Conservation (phyloP, 2,329 filamentous ascomycete species). For the Cladosporium sp. region DNA sequence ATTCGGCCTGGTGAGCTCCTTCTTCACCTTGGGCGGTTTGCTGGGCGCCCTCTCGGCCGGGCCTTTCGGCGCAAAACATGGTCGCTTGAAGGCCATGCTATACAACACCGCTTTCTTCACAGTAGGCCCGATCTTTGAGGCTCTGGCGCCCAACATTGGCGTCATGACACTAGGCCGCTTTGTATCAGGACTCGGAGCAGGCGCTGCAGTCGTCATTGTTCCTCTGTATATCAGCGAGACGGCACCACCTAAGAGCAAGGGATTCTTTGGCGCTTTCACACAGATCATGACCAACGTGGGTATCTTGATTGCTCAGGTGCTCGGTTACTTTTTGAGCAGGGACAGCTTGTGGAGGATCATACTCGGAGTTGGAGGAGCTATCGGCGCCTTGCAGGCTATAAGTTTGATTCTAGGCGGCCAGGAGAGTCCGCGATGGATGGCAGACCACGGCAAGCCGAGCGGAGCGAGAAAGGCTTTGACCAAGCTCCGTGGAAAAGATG, state of each 20-base stretch:
- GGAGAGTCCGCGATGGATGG: slow-evolving; percentile 86
- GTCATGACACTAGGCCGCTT: slow-evolving; percentile 71
- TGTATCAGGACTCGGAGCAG: slow-evolving; percentile 77
- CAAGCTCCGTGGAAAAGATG: slow-evolving; percentile 66
- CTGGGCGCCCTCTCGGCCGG: slow-evolving; percentile 76
- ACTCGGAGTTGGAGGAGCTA: slow-evolving; percentile 64
- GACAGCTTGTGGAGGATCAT: slow-evolving; percentile 80
- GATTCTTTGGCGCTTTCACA: slow-evolving; percentile 76
- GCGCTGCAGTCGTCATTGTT: slow-evolving; percentile 85
- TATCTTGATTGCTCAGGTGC: slow-evolving; percentile 74
- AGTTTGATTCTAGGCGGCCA: slow-evolving; percentile 68
- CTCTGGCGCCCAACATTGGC: slow-evolving; percentile 62
- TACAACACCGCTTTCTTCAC: slow-evolving; percentile 73
- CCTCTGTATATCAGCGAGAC: slow-evolving; percentile 94
- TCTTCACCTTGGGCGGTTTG: slow-evolving; percentile 87
- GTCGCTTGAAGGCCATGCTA: slow-evolving; percentile 72
- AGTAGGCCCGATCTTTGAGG: slow-evolving; percentile 70
- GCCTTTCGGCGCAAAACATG: slow-evolving; percentile 70
- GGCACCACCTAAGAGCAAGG: slow-evolving; percentile 58
- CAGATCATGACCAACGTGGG: slow-evolving; percentile 88
- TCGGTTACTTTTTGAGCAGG: slow-evolving; percentile 84
- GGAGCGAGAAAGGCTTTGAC: slow-evolving; percentile 66
- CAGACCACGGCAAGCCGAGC: slow-evolving; percentile 57
- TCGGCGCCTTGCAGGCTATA: slow-evolving; percentile 63
- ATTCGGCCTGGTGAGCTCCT: slow-evolving; percentile 82